Evolutionary conservation across 2,329 filamentous ascomycete species (phyloP).

Genomic region (Teratosphaeria nubilosa): DNA sequence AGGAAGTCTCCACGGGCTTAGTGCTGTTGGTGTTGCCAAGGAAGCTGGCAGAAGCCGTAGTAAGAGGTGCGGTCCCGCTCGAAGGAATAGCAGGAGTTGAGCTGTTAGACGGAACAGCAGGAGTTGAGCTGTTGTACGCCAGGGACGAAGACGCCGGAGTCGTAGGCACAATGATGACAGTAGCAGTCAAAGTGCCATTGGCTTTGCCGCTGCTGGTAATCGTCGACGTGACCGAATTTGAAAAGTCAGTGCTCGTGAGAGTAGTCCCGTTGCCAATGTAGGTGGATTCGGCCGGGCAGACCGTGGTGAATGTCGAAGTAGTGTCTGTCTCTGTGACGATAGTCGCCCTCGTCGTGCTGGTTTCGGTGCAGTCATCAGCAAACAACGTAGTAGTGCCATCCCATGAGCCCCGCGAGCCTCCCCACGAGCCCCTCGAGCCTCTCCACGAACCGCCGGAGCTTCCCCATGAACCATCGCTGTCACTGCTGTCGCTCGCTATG

Average conservation of each 20-base stretch:
- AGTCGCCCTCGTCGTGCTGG: neutral
- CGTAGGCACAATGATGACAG: neutral
- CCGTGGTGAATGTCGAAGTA: no score
- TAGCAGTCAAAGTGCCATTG: neutral
- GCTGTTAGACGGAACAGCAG: no score
- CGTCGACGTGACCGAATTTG: no score
- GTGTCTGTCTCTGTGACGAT: neutral
- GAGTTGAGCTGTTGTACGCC: neutral
- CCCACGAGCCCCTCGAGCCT: no score
- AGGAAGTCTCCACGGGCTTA: neutral
- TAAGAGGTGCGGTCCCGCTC: neutral
- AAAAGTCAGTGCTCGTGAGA: no score
- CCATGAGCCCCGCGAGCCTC: neutral
- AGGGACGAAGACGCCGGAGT: neutral
- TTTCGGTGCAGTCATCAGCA: neutral
- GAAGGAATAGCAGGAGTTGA: neutral
- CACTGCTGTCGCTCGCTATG: neutral
- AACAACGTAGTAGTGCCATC: neutral
- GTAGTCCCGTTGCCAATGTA: no score
- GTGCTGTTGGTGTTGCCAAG: neutral
- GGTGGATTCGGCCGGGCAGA: no score
- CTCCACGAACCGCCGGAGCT: neutral
- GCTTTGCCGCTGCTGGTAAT: neutral
- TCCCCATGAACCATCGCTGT: neutral
- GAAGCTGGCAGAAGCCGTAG: neutral